Evolutionary conservation across 2,329 filamentous ascomycete species (phyloP), one percentile per base, ranked within the genome.

Genomic region (Tolypocladium sp.): DNA sequence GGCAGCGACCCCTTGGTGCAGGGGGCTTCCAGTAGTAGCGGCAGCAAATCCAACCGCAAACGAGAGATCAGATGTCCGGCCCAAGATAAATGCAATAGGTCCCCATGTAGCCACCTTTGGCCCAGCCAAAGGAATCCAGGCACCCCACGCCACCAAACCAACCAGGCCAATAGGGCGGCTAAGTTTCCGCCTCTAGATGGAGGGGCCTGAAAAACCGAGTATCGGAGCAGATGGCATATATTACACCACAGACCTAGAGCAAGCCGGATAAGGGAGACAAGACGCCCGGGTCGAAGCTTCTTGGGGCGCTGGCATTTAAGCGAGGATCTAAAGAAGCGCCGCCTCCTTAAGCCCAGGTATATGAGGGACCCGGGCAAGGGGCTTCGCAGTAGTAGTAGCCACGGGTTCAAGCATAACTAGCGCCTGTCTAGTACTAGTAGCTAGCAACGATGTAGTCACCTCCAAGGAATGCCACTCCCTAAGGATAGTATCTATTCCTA

Each of bases 161-260:
- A 4, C 57, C 12, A 15, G 35, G 59, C 30, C 9, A 30, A 8
- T 17, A 12, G n/a, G 46, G 25, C 4, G 20, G 30, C 30, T 17
- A 55, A 20, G 52, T 10, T 55, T 4, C 60, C 35, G 55, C 65
- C 6, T 71, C 68, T 4, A 69, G 67, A 51, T 73, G 71, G 71
- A 73, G 71, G 59, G 70, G 66, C 3, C 55, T 74, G n/a, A 70
- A 59, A 57, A 72, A 67, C 37, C 66, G 70, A 38, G 62, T 75
- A 63, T 70, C 68, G 3, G 69, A 60, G 27, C 73, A 74, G 55
- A 62, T 66, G 55, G 57, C 61, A 1, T 63, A 63, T 10, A 53
- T 59, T 6, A 35, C 57, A n/a, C 58, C 60, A 20, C 51, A 64
- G 9, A 59, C 53, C 13, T 62, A 66, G 30, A 55, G 55, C 33